Base-by-base conservation (phyloP, 1,284 basidiomycete genomes). In the Chondrostereum purpureum region DNA sequence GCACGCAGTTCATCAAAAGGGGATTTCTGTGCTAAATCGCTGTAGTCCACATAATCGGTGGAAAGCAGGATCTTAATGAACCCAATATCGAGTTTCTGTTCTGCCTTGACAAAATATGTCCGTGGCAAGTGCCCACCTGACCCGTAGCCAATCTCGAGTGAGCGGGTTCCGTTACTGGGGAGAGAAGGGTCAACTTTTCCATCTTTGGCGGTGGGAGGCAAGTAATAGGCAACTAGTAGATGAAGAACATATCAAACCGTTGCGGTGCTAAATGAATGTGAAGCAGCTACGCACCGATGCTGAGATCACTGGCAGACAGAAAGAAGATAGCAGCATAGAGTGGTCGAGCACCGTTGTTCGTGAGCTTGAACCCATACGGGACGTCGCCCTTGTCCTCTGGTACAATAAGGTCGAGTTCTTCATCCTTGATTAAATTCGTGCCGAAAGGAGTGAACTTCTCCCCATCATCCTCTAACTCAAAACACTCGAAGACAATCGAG, bases 31-130 rank as follows among this genome's bases (percentile, higher is more conserved):
- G 20, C n/a, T 17, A 51, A 23, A 13, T 34, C 24, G 5, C 35
- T 35, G 16, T 24, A 47, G 33, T 51, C 47, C 10, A 49, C 38
- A 36, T 45, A 42, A 12, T 49, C 18, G 6, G 49, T 49, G 13
- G 53, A 46, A 20, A 55, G 14, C 36, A 51, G 53, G 6, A 53
- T 12, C 34, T 53, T 53, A 16, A 55, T 33, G 31, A 45, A 53
- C 5, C 52, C 50, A 13, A 55, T 41, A 27, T 53, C 52, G 18
- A 52, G 17, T 21, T 45, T 37, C 40, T 55, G 44, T 5, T 38
- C 39, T 11, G 37, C 20, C 10, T 23, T 39, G 3, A 55, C 24
- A 12, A 8, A 12, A 23, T 27, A 46, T 21, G 31, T 35, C 12
- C 16, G n/a, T 21, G 45, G 45, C 14, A 17, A 8, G 12, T 21